These are phyloP conservation scores for Friedmanniomyces simplex DNA, from an alignment of 495 filamentous ascomycete genomes.

Conservation along the genomic window DNA sequence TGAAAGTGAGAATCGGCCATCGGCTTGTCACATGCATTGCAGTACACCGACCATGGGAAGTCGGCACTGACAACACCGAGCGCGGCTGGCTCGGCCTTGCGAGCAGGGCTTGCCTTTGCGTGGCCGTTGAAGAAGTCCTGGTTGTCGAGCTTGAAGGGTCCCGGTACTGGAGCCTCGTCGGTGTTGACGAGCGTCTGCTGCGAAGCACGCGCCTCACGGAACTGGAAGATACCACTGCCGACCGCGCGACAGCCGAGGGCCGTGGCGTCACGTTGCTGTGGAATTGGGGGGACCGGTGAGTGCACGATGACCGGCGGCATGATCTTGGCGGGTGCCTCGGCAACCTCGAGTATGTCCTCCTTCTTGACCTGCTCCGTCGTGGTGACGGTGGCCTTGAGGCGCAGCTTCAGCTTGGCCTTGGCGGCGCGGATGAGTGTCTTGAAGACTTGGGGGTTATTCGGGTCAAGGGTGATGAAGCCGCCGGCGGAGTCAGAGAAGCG, in stretches of 20 bases:
- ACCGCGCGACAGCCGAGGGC: constrained; percentile 16
- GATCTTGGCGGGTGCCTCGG: neutral
- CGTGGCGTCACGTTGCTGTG: constrained; percentile 7
- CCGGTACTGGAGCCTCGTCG: constrained; percentile 28
- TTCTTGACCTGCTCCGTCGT: constrained; percentile 15
- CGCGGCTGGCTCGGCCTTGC: constrained; percentile 11
- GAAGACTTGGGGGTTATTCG: constrained; percentile 69
- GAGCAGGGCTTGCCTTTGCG: constrained; percentile 25
- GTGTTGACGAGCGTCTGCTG: constrained; percentile 20
- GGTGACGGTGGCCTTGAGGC: constrained; percentile 59
- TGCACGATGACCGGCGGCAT: constrained; percentile 17
- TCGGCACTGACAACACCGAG: neutral
- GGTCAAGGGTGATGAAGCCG: constrained; percentile 68
- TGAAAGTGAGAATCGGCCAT: constrained; percentile 83
- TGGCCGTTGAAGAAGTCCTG: constrained; percentile 34
- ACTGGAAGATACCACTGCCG: constrained; percentile 23
- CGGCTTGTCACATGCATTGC: constrained; percentile 73
- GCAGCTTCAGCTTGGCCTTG: constrained; percentile 96
- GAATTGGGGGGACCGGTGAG: neutral
- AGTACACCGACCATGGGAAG: constrained; percentile 62
- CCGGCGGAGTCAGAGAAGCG: constrained; percentile 91
- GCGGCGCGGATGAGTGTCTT: constrained; percentile 95
- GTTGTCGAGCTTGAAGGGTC: constrained; percentile 22
- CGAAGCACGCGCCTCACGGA: constrained; percentile 21
- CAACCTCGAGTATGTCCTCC: neutral